Evolutionary conservation across 768 basidiomycete genomes (phyloP).

Genomic region (Leccinum rimulosum): DNA sequence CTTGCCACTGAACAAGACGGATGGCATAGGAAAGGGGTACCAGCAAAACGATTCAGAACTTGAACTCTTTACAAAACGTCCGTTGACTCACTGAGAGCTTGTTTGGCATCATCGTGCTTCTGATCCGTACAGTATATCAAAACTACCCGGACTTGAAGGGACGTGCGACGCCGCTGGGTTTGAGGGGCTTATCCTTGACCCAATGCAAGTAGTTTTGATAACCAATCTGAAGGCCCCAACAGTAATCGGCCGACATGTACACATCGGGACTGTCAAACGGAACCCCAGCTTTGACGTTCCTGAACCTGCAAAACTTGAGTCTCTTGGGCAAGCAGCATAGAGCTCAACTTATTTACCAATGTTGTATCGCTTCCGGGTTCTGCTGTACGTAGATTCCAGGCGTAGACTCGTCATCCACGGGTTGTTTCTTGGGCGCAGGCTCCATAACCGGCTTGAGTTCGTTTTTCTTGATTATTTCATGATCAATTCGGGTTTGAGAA

Average conservation of each 20-base stretch:
- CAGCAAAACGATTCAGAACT: neutral
- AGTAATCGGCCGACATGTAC: neutral
- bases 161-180: neutral
- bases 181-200: rapidly evolving
- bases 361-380: neutral
- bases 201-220: neutral
- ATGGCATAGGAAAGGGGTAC: too few relatives aligned
- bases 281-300: neutral
- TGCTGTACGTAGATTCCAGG: neutral
- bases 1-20: too few relatives aligned
- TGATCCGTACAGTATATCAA: neutral
- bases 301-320: neutral
- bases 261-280: neutral
- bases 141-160: neutral
- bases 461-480: too few relatives aligned
- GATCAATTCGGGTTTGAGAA: neutral
- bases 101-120: neutral
- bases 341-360: neutral
- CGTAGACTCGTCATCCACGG: neutral
- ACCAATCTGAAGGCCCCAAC: neutral
- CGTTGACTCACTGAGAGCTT: neutral
- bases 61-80: neutral
- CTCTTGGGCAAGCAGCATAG: neutral
- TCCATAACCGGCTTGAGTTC: neutral
- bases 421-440: neutral